Conservation (phyloP, 495 filamentous ascomycete genomes). For the Xanthoparmelia taractica region DNA sequence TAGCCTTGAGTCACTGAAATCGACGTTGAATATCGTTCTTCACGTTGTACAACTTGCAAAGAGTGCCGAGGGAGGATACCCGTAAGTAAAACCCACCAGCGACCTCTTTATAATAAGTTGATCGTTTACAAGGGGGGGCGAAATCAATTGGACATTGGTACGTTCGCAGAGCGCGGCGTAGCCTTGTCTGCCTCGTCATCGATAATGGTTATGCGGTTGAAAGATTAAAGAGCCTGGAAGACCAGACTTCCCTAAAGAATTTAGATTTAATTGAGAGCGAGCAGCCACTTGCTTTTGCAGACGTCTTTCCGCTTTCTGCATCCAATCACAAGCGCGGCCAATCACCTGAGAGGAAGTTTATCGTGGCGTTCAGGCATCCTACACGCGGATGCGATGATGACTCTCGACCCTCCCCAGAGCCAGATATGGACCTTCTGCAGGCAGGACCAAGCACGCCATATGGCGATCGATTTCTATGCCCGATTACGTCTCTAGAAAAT, state of each 20-base stretch:
- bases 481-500: background rate
- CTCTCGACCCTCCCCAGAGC: background rate
- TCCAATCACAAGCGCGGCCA: background rate
- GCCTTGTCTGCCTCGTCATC: background rate
- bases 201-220: background rate
- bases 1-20: background rate
- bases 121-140: background rate
- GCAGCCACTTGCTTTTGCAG: background rate
- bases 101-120: background rate
- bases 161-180: constrained; percentile 5
- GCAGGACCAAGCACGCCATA: background rate
- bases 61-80: background rate
- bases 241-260: background rate
- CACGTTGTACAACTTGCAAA: constrained; percentile 1
- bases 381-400: background rate
- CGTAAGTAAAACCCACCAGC: background rate
- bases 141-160: background rate
- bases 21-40: constrained; percentile 1
- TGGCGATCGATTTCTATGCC: background rate
- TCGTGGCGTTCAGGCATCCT: background rate
- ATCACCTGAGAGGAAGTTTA: background rate
- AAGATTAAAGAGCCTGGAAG: background rate
- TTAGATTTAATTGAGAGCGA: background rate
- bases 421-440: background rate
- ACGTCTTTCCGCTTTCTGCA: background rate